These are phyloP conservation scores for Paramecium bursaria DNA, from an alignment of 73 alveolate genomes.

Conservation along the genomic window DNA sequence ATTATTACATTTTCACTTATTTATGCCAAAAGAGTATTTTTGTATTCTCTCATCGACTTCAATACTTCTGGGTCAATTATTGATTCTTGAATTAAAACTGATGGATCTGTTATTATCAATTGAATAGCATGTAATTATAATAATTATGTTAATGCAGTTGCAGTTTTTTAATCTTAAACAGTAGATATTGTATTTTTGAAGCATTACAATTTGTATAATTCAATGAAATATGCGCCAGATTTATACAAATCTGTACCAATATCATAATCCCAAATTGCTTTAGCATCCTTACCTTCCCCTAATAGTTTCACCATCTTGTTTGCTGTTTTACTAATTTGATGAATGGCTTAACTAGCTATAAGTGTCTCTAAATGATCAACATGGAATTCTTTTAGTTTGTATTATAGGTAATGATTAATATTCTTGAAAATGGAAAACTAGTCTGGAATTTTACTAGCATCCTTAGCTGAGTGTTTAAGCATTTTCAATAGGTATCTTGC, in stretches of 20 bases:
- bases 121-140: too few relatives aligned
- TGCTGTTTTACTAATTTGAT: conserved; percentile 48
- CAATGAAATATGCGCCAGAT: conserved; percentile 6
- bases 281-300: conserved; percentile 48
- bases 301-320: conserved; percentile 58
- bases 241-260: conserved; percentile 24
- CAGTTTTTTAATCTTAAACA: too few relatives aligned
- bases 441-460: conserved; percentile 22
- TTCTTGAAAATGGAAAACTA: conserved; percentile 24
- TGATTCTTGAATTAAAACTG: too few relatives aligned
- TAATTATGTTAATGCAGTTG: too few relatives aligned
- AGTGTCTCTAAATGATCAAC: not conserved
- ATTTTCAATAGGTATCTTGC: conserved; percentile 77
- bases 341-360: conserved; percentile 27
- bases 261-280: conserved; percentile 61
- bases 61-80: too few relatives aligned
- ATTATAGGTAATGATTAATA: not conserved
- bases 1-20: too few relatives aligned
- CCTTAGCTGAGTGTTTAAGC: not conserved
- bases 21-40: too few relatives aligned
- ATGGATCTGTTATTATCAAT: too few relatives aligned
- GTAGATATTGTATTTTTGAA: conserved; percentile 12
- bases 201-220: conserved; percentile 28
- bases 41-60: too few relatives aligned
- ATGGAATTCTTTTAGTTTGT: not conserved